A percentile compares a stretch with the other conserved stretches of the same genome.
These are phyloP conservation scores for Ceratocystis smalleyi DNA, from an alignment of 2,329 filamentous ascomycete species.

Conservation along the genomic window DNA sequence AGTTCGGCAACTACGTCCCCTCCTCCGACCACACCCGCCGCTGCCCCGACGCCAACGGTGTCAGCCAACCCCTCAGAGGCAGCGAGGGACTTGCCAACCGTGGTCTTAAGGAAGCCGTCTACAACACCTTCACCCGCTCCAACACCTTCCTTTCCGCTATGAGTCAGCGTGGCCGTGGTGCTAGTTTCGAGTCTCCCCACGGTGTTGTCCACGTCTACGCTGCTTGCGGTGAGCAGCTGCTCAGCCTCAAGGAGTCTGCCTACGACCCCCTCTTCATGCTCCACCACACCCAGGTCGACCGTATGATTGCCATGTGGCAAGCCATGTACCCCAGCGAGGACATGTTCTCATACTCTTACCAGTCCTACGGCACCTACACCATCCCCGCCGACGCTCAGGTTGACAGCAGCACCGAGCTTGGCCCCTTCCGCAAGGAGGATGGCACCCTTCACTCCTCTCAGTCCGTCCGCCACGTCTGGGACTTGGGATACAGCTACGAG, in stretches of 20 bases:
- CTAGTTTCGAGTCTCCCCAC: slow-evolving; percentile 31
- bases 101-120: slow-evolving; percentile 29
- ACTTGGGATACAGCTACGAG: slow-evolving; percentile 28
- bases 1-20: slow-evolving; percentile 26
- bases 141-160: slow-evolving; percentile 25
- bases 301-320: slow-evolving; percentile 44
- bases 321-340: slow-evolving; percentile 26
- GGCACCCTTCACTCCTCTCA: slow-evolving; percentile 30
- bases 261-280: slow-evolving; percentile 35
- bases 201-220: slow-evolving; percentile 29
- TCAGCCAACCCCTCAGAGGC: slow-evolving; percentile 28
- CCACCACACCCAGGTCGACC: slow-evolving; percentile 45
- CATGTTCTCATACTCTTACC: slow-evolving; percentile 26
- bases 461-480: slow-evolving; percentile 23
- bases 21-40: slow-evolving; percentile 26
- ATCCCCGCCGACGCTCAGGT: slow-evolving; percentile 28
- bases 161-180: slow-evolving; percentile 24
- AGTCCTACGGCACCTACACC: slow-evolving; percentile 27
- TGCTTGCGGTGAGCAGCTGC: slow-evolving; percentile 29
- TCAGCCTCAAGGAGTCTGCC: slow-evolving; percentile 27
- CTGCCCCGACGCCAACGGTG: slow-evolving; percentile 20
- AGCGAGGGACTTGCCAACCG: slow-evolving; percentile 24
- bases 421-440: slow-evolving; percentile 33
- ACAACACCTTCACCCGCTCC: slow-evolving; percentile 28
- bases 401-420: slow-evolving; percentile 31